A percentile compares a stretch with the other conserved stretches of the same genome.
Evolutionary conservation across 225 moss, liverwort and hornwort genomes (phyloP).

Genomic region (Polytrichum commune): DNA sequence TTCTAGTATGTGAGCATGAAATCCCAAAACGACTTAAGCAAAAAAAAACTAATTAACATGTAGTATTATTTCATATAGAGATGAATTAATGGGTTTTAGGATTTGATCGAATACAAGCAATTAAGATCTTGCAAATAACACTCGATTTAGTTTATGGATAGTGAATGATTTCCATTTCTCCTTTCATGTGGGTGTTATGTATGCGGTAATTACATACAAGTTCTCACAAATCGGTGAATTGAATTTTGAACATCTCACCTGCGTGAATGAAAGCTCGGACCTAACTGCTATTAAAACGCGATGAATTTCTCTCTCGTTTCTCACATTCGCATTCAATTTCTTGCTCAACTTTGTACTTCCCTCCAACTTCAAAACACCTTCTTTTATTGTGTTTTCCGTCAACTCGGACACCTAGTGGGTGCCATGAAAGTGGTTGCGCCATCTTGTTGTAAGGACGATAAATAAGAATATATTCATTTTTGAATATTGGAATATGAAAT

Average conservation of each 20-base stretch:
- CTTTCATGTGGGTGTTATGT: no score
- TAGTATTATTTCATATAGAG: no score
- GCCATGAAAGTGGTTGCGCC: no score
- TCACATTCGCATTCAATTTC: slow-evolving; percentile 52
- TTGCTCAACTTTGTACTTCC: slow-evolving; percentile 25
- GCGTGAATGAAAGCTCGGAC: slow-evolving; percentile 78
- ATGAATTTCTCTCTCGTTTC: slow-evolving; percentile 38
- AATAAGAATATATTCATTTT: no score
- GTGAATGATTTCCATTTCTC: no score
- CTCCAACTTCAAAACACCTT: slow-evolving; percentile 36
- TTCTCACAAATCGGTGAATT: not conserved
- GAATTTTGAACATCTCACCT: slow-evolving; percentile 30
- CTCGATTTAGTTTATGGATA: no score
- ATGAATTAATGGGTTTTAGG: no score
- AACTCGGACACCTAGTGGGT: slow-evolving; percentile 49
- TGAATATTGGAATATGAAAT: no score
- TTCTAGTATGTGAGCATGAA: not conserved
- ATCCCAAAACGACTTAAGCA: not conserved
- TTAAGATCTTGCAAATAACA: no score
- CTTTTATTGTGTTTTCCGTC: slow-evolving; percentile 40
- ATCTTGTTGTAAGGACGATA: no score
- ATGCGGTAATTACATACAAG: no score
- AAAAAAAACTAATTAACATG: not conserved
- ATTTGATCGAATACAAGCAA: no score
- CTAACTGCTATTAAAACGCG: slow-evolving; percentile 57